phyloP scores from a whole-genome alignment of 2,329 filamentous ascomycete species.

The Aspergillus flavus region DNA sequence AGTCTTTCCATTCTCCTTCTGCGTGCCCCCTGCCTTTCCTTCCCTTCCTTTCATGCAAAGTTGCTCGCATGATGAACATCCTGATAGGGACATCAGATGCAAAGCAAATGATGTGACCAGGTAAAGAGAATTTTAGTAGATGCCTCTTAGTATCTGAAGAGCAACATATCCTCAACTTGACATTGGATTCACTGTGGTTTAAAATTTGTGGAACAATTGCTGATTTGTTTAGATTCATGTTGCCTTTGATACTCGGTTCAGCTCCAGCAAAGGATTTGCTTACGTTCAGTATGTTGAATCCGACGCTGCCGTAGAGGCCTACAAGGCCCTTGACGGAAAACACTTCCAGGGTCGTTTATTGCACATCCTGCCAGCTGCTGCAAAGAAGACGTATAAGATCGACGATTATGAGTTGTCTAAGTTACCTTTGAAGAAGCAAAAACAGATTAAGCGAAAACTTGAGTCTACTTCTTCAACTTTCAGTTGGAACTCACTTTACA shows the following conservation, averaged over 20 bases:
- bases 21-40: conserved; percentile 15
- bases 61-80: conserved; percentile 82
- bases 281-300: conserved; percentile 78
- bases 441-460: conserved; percentile 80
- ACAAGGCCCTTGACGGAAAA: conserved; percentile 76
- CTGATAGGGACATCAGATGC: conserved; percentile 99
- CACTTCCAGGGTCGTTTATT: conserved; percentile 91
- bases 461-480: conserved; percentile 78
- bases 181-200: conserved; percentile 30
- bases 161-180: conserved; percentile 28
- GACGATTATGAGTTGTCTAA: conserved; percentile 91
- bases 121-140: conserved; percentile 99
- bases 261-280: conserved; percentile 84
- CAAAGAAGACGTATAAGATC: conserved; percentile 78
- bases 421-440: conserved; percentile 91
- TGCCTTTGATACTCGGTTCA: conserved; percentile 69
- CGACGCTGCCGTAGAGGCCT: conserved; percentile 75
- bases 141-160: conserved; percentile 86
- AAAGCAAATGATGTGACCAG: conserved; percentile 84
- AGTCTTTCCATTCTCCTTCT: conserved; percentile 43
- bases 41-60: conserved; percentile 17
- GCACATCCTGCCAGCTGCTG: conserved; percentile 82
- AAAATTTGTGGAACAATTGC: conserved; percentile 30
- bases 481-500: conserved; percentile 99
- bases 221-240: conserved; percentile 76